Conservation (phyloP, 2,329 filamentous ascomycete species). For the Rugonectria rugulosa region DNA sequence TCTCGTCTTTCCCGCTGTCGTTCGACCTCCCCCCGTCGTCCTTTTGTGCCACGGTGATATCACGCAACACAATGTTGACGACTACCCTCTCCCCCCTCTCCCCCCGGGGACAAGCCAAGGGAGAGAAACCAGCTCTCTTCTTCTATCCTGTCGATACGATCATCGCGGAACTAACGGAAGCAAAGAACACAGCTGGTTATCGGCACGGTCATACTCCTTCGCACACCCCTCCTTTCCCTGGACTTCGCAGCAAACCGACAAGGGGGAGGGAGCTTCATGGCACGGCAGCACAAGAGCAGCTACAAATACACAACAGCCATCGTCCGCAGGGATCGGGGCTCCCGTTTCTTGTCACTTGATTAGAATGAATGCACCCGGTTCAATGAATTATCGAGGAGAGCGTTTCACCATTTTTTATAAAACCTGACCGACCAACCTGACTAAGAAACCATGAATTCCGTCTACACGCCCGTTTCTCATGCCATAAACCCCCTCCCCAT, state of each 20-base stretch:
- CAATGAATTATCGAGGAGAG: conserved; percentile 22
- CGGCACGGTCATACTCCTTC: too few relatives aligned
- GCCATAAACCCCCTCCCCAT: conserved; percentile 13
- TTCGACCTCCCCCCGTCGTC: neutral
- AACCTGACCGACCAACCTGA: conserved; percentile 13
- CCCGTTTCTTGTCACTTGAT: too few relatives aligned
- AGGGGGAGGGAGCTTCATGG: neutral
- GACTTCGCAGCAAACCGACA: too few relatives aligned
- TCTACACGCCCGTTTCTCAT: conserved; percentile 18
- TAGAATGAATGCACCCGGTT: neutral
- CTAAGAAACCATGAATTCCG: conserved; percentile 7
- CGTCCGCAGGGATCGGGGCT: too few relatives aligned
- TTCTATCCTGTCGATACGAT: too few relatives aligned
- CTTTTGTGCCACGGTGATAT: neutral
- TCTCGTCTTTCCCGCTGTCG: neutral
- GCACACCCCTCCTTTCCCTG: too few relatives aligned
- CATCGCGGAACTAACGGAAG: too few relatives aligned
- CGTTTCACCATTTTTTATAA: conserved; percentile 26
- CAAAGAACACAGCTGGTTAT: too few relatives aligned
- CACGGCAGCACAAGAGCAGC: too few relatives aligned
- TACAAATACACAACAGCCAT: neutral
- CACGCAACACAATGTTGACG: neutral
- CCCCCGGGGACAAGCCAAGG: too few relatives aligned
- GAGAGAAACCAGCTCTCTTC: too few relatives aligned
- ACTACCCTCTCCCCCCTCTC: too few relatives aligned